Percentiles rank a stretch among this genome's conserved stretches.
Conservation (phyloP, 2,329 filamentous ascomycete species). For the Beauveria sp. region DNA sequence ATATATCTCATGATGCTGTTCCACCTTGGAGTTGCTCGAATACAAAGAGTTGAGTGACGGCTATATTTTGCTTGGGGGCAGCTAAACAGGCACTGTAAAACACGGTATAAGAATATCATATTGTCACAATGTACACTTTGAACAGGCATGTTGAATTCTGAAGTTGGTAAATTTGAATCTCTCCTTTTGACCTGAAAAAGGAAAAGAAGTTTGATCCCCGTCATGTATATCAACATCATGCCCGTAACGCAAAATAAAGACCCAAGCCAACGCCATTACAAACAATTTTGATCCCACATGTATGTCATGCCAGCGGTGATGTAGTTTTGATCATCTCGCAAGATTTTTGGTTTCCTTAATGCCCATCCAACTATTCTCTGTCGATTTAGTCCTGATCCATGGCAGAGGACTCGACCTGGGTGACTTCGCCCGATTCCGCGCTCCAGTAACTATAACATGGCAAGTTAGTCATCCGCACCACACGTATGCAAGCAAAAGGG, state of each 20-base stretch:
- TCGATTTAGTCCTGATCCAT: constrained; percentile 24
- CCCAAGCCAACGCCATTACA: constrained; percentile 11
- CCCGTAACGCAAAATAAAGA: neutral
- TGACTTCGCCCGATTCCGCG: constrained; percentile 51
- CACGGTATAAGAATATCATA: neutral
- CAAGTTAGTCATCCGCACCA: constrained; percentile 12
- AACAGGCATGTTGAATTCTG: neutral
- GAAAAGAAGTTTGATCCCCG: neutral
- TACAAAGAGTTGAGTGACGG: neutral
- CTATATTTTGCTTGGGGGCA: neutral
- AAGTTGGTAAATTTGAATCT: neutral
- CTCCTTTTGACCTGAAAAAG: neutral
- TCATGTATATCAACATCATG: neutral
- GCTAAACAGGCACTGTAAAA: neutral
- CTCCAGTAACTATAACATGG: constrained; percentile 49
- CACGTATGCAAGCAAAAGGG: neutral
- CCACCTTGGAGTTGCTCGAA: neutral
- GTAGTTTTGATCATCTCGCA: neutral
- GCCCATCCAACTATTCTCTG: neutral
- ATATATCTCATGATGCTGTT: neutral
- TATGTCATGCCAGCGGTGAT: constrained; percentile 7
- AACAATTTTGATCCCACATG: constrained; percentile 7
- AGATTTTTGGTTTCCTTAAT: neutral
- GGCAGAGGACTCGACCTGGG: constrained; percentile 38
- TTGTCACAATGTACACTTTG: neutral